These are phyloP conservation scores for Verticillium dahliae DNA, from an alignment of 2,329 filamentous ascomycete genomes.

Conservation along the genomic window DNA sequence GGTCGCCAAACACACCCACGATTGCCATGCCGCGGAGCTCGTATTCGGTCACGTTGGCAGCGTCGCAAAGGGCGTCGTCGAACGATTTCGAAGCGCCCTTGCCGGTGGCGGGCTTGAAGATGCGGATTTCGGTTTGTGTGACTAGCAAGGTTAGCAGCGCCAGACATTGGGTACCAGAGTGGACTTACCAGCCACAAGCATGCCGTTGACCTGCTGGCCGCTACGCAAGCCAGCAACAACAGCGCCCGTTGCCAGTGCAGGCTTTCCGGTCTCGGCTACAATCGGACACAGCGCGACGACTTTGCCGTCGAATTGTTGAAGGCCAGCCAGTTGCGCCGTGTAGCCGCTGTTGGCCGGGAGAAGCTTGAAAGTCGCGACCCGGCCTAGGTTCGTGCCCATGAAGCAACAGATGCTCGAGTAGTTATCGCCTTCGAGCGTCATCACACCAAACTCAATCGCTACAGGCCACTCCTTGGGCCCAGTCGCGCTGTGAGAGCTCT, in stretches of 20 bases:
- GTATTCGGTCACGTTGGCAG: slow-evolving; percentile 69
- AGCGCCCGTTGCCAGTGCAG: slow-evolving; percentile 67
- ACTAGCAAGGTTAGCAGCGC: slow-evolving; percentile 29
- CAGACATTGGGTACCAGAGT: too few species aligned
- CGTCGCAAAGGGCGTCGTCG: slow-evolving; percentile 75
- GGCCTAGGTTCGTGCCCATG: slow-evolving; percentile 79
- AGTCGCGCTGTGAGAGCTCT: slow-evolving; percentile 39
- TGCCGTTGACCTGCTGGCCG: slow-evolving; percentile 71
- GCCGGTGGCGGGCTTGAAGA: slow-evolving; percentile 76
- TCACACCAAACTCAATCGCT: slow-evolving; percentile 80
- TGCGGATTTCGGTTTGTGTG: slow-evolving; percentile 66
- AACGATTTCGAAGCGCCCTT: slow-evolving; percentile 93
- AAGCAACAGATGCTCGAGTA: slow-evolving; percentile 94
- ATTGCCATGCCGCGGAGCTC: slow-evolving; percentile 72
- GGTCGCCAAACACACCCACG: slow-evolving; percentile 79
- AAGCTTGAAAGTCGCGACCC: slow-evolving; percentile 84
- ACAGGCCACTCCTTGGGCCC: slow-evolving; percentile 66
- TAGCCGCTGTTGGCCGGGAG: slow-evolving; percentile 71
- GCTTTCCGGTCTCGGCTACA: slow-evolving; percentile 67
- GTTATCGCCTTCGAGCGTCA: slow-evolving; percentile 88
- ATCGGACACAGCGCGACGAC: slow-evolving; percentile 77
- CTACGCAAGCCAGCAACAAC: slow-evolving; percentile 71
- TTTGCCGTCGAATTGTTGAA: slow-evolving; percentile 57
- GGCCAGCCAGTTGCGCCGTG: slow-evolving; percentile 63
- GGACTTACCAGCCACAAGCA: slow-evolving; percentile 63